Base-by-base conservation (phyloP, 176 grass and related monocot genomes). In the Zea mays region DNA sequence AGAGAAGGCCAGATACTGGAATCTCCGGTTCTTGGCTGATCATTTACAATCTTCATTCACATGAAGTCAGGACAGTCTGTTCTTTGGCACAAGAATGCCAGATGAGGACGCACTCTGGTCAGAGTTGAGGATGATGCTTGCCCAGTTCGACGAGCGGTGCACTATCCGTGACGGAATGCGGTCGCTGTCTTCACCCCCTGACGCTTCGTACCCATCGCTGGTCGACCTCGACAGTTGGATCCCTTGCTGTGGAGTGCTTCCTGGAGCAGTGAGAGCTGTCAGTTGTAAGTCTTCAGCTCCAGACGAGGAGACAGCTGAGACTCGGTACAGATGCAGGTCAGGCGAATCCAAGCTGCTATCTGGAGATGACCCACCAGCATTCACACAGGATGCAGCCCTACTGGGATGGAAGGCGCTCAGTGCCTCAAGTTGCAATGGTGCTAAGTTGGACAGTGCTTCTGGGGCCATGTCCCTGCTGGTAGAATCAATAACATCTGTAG, bases 181-280 rank as follows among this genome's bases (percentile, higher is more conserved):
- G 54, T 99, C 96, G 7, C 91, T 94, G 71, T 99, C 96, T 89
- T 99, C 96, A 20, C 96, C 96, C 14, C 96, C 96, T 74, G 96
- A 99, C 69, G 96, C 96, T 92, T 99, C 96, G 33, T 99, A 99
- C 8, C 96, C 96, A 5, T 99, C 96, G 10, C 96, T 99, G 39
- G 96, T 93, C 4, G 96, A 99, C 59, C 96, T 86, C 33, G 96
- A 94, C 27, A 92, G 78, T 21, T 93, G 65, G 56, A 93, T 90
- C 51, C 92, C 96, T 39, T 89, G 91, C 38, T 82, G 90, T 47
- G 78, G 70, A 71, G 78, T 83, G 19, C 79, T 50, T 74, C 89
- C 92, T 42, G 81, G 75, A 10, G 64, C 79, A 61, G 83, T 42
- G 7, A 82, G 64, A 65, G 78, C 74, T 58, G 77, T 84, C 17